Conservation (phyloP, 2,329 filamentous ascomycete species). For the Phialophora verrucosa region DNA sequence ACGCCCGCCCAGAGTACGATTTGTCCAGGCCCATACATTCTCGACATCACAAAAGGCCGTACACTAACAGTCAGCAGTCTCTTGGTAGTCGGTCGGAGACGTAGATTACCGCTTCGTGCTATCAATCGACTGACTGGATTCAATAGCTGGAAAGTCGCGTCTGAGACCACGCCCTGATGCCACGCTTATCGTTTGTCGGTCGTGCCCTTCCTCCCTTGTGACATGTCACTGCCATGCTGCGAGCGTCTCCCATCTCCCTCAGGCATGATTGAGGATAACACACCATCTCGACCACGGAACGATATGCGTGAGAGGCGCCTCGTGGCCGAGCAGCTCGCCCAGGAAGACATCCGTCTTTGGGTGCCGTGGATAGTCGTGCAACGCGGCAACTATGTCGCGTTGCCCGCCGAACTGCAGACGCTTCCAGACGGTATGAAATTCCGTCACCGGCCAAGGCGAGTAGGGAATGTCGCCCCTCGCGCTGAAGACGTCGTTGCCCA, state of each 20-base stretch:
- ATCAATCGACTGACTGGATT: too few relatives aligned
- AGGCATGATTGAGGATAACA: slow-evolving; percentile 21
- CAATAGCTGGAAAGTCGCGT: too few relatives aligned
- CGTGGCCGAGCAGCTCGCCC: background rate
- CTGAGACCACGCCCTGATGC: too few relatives aligned
- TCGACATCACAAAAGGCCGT: too few relatives aligned
- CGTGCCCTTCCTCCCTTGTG: too few relatives aligned
- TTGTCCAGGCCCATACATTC: too few relatives aligned
- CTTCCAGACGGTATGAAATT: slow-evolving; percentile 14
- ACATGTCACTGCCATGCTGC: too few relatives aligned
- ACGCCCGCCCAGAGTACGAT: too few relatives aligned
- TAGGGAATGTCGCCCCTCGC: slow-evolving; percentile 27
- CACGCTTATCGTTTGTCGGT: too few relatives aligned
- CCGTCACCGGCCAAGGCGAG: slow-evolving; percentile 20
- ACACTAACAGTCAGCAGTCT: too few relatives aligned
- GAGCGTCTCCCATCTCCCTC: background rate
- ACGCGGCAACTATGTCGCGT: background rate
- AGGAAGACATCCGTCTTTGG: slow-evolving; percentile 21
- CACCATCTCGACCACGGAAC: slow-evolving; percentile 26
- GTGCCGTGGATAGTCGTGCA: slow-evolving; percentile 16
- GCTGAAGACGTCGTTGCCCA: slow-evolving; percentile 25
- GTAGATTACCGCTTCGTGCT: too few relatives aligned
- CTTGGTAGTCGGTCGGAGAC: too few relatives aligned
- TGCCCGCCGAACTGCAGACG: background rate
- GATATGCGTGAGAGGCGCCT: slow-evolving; percentile 1